Evolutionary conservation across 1,284 basidiomycete species (phyloP).

Genomic region (Apiotrichum veenhuisii): DNA sequence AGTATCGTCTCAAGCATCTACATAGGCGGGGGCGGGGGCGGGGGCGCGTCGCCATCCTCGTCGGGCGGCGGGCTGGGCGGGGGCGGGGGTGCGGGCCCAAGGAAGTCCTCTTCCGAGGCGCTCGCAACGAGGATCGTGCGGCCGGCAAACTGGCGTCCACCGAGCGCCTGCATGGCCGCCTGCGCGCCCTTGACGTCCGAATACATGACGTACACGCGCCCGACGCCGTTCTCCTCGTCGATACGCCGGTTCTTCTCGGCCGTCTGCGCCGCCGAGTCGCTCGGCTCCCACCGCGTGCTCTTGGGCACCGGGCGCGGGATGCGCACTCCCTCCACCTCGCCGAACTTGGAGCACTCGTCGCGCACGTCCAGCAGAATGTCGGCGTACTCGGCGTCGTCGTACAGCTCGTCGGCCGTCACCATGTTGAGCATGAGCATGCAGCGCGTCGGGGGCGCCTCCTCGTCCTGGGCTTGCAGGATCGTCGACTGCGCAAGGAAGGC

Average conservation of each 20-base stretch:
- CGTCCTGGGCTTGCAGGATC: slow-evolving; percentile 62
- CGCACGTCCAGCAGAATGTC: slow-evolving; percentile 94
- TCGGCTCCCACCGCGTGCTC: slow-evolving; percentile 72
- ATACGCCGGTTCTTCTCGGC: slow-evolving; percentile 55
- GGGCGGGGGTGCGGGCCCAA: slow-evolving; percentile 42
- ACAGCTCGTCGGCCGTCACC: slow-evolving; percentile 90
- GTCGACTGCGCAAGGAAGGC: slow-evolving; percentile 62
- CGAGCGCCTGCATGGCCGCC: slow-evolving; percentile 73
- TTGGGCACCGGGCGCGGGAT: slow-evolving; percentile 76
- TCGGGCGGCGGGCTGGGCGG: slow-evolving; percentile 30
- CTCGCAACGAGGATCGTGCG: slow-evolving; percentile 65
- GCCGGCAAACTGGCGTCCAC: slow-evolving; percentile 87
- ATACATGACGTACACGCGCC: slow-evolving; percentile 89
- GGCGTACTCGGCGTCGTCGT: slow-evolving; percentile 85
- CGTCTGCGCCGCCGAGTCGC: slow-evolving; percentile 56
- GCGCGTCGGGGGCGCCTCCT: slow-evolving; percentile 57
- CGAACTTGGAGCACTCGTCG: slow-evolving; percentile 83
- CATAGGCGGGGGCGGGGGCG: slow-evolving; percentile 12
- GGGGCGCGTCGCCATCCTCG: slow-evolving; percentile 16
- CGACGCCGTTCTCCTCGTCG: slow-evolving; percentile 86
- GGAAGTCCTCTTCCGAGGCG: slow-evolving; percentile 48
- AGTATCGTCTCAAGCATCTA: neutral
- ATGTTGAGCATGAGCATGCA: slow-evolving; percentile 98
- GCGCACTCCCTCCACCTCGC: slow-evolving; percentile 75
- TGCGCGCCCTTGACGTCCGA: slow-evolving; percentile 59